Conservation (phyloP, 768 basidiomycete genomes). For the Russula sp. region DNA sequence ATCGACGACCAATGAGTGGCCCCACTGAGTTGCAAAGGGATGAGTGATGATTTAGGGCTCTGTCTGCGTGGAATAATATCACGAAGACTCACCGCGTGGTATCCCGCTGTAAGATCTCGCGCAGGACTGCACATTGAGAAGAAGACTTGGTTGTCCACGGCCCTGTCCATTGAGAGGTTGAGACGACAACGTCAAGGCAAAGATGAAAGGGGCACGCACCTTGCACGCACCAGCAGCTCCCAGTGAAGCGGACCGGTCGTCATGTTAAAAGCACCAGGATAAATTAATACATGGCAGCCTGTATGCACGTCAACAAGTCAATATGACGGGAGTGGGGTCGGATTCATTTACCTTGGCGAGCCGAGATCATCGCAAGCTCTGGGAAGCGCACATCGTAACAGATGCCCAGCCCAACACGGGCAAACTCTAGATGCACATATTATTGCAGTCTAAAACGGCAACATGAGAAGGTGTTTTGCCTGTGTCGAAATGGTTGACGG, state of each 20-base stretch:
- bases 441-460: not conserved
- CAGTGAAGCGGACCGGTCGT: slow-evolving; percentile 97
- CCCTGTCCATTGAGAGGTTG: slow-evolving; percentile 49
- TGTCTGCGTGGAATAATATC: not conserved
- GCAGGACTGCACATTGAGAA: slow-evolving; percentile 96
- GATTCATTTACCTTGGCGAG: slow-evolving; percentile 63
- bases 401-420: slow-evolving; percentile 93
- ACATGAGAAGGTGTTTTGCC: slow-evolving; percentile 39
- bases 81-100: slow-evolving; percentile 71
- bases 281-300: slow-evolving; percentile 88
- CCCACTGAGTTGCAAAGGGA: slow-evolving; percentile 54
- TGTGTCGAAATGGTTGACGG: slow-evolving; percentile 81
- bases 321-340: not conserved
- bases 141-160: slow-evolving; percentile 96
- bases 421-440: slow-evolving; percentile 66
- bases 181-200: not conserved
- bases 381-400: slow-evolving; percentile 97
- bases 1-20: slow-evolving; percentile 88
- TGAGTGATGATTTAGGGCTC: not conserved
- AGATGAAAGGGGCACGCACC: slow-evolving; percentile 44
- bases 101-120: slow-evolving; percentile 72
- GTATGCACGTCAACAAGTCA: slow-evolving; percentile 3
- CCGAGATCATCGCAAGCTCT: slow-evolving; percentile 87
- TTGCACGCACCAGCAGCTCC: slow-evolving; percentile 83
- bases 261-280: slow-evolving; percentile 93